Evolutionary conservation across 164 flowering plant species (phyloP), one percentile per base, ranked within the genome.

Genomic region (Stephania yunnanensis): DNA sequence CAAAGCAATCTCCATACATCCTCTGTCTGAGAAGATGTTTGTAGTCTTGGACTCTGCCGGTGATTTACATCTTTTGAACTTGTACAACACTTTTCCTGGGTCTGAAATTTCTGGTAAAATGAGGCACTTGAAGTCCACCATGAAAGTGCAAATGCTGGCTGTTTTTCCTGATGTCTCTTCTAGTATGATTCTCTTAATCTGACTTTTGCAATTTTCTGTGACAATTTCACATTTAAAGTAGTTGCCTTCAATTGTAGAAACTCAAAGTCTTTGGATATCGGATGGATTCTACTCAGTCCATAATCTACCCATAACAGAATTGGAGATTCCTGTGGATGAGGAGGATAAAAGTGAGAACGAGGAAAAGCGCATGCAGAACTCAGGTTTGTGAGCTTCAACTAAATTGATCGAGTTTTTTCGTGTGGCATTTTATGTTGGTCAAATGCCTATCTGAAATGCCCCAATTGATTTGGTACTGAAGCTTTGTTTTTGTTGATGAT

Each of bases 21-120:
- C 91, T 67, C 73, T 94, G 72, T 84, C 92, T 46, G 80, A 82
- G 46, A 80, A 84, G 63, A 86, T 77, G 70, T 87, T 89, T 80
- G 58, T 94, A 76, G 78, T 94, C 68, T 79, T 94, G 84, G 96
- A 92, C 76, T 90, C 96, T 25, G 76, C 55, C 81, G 97, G 97
- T 77, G 85, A 87, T 74, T 46, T 94, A 20, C 91, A 89, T 76
- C 79, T 88, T 53, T 75, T 92, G 82, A 46, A 75, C 73, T 69
- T 89, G 52, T 80, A 83, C 25, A 81, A 55, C 50, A 45, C 82
- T 75, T 61, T 71, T 46, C 61, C 36, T 77, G 91, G 88, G 67
- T 73, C 86, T 46, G 86, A 83, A 71, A 66, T 80, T 11, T 71
- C 80, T 64, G 82, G 80, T 70, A 74, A 75, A 66, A 79, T 90